Evolutionary conservation across 495 filamentous ascomycete genomes (phyloP).

Genomic region (Penicillium paxilli): DNA sequence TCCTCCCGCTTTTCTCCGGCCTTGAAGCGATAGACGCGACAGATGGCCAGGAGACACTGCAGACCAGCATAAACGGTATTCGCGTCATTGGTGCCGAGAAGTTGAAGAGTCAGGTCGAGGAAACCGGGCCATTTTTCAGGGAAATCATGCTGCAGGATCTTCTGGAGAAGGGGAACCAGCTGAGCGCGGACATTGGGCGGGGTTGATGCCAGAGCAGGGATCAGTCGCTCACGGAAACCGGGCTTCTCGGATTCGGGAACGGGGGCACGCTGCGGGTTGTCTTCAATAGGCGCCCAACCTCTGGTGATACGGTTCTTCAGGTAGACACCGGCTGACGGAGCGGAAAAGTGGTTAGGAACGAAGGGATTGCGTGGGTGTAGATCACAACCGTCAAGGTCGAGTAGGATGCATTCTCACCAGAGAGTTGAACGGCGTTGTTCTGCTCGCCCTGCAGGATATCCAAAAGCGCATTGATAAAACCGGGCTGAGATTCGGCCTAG

Average conservation of each 20-base stretch:
- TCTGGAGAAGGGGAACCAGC: slow-evolving; percentile 89
- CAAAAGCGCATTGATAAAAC: slow-evolving; percentile 86
- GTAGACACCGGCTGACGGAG: slow-evolving; percentile 81
- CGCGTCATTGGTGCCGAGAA: slow-evolving; percentile 80
- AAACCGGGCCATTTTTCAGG: slow-evolving; percentile 92
- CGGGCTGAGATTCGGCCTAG: slow-evolving; percentile 88
- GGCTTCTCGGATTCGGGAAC: slow-evolving; percentile 89
- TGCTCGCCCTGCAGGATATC: slow-evolving; percentile 88
- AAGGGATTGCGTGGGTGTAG: background rate
- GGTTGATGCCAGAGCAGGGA: slow-evolving; percentile 83
- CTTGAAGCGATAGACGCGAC: slow-evolving; percentile 93
- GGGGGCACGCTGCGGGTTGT: slow-evolving; percentile 56
- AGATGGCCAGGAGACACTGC: slow-evolving; percentile 91
- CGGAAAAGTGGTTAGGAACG: slow-evolving; percentile 15
- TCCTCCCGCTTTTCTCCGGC: slow-evolving; percentile 75
- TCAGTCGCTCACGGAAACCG: slow-evolving; percentile 80
- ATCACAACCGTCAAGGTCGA: slow-evolving; percentile 8
- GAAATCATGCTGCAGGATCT: slow-evolving; percentile 94
- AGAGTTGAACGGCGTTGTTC: slow-evolving; percentile 78
- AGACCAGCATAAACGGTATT: slow-evolving; percentile 87
- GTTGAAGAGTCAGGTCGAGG: slow-evolving; percentile 83
- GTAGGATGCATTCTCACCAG: slow-evolving; percentile 58
- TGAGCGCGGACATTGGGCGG: slow-evolving; percentile 80
- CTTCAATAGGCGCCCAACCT: slow-evolving; percentile 81
- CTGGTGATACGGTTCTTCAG: slow-evolving; percentile 94